A percentile compares a stretch with the other conserved stretches of the same genome.
Evolutionary conservation across 2,329 filamentous ascomycete species (phyloP).

Genomic region (Helicocarpus griseus): DNA sequence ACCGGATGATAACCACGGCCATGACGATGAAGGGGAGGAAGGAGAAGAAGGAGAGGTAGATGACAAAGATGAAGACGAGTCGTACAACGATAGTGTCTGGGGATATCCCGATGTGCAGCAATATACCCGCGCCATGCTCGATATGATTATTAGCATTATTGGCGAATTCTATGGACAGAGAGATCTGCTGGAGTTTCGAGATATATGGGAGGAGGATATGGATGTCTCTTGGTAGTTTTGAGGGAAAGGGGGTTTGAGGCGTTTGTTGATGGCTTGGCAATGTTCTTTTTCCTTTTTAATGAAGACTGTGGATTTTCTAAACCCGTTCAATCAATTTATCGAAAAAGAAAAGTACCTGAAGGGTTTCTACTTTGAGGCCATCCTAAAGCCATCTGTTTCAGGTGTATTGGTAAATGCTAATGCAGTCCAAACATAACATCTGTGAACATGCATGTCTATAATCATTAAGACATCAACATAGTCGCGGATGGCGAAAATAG

Average conservation of each 20-base stretch:
- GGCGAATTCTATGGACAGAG: slow-evolving; percentile 85
- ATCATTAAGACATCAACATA: neutral
- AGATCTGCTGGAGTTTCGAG: slow-evolving; percentile 68
- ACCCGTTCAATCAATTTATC: too few relatives aligned
- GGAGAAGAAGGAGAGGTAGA: slow-evolving; percentile 30
- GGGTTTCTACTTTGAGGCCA: too few relatives aligned
- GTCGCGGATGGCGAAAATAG: neutral
- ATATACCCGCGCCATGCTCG: slow-evolving; percentile 56
- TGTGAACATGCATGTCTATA: neutral
- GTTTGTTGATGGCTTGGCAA: too few relatives aligned
- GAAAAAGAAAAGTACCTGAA: too few relatives aligned
- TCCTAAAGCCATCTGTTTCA: too few relatives aligned
- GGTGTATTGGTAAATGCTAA: too few relatives aligned
- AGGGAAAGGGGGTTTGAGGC: neutral
- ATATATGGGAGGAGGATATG: slow-evolving; percentile 36
- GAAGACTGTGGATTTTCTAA: too few relatives aligned
- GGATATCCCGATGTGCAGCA: slow-evolving; percentile 15
- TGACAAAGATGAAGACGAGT: slow-evolving; percentile 24
- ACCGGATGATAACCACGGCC: neutral
- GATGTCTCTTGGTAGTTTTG: neutral
- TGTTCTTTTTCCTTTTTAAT: too few relatives aligned
- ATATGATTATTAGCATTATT: slow-evolving; percentile 82
- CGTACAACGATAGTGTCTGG: slow-evolving; percentile 15
- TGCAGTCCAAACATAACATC: neutral
- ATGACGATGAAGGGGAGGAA: neutral